Conservation (phyloP, 2,329 filamentous ascomycete genomes). For the Nemania sp. region DNA sequence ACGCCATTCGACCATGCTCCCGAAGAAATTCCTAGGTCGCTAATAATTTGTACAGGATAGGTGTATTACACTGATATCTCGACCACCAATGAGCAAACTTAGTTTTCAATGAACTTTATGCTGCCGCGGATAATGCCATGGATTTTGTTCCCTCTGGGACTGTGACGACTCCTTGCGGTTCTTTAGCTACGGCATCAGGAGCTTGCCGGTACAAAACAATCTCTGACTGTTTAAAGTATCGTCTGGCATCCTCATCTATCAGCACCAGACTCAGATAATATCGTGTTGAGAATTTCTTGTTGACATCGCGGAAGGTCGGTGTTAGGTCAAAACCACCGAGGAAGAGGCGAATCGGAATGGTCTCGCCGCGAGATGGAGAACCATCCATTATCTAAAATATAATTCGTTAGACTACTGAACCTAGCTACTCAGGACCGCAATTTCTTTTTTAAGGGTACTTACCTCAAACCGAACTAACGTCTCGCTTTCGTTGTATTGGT, state of each 20-base stretch:
- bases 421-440: background rate
- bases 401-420: slow-evolving; percentile 23
- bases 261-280: slow-evolving; percentile 97
- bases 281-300: slow-evolving; percentile 99
- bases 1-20: slow-evolving; percentile 49
- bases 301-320: slow-evolving; percentile 98
- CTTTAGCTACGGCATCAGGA: slow-evolving; percentile 64
- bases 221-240: slow-evolving; percentile 99
- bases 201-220: slow-evolving; percentile 94
- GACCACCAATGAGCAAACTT: slow-evolving; percentile 19
- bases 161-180: slow-evolving; percentile 60
- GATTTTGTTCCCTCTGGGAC: slow-evolving; percentile 52
- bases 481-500: slow-evolving; percentile 99
- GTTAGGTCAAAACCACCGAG: slow-evolving; percentile 97
- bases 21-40: slow-evolving; percentile 37
- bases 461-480: slow-evolving; percentile 97
- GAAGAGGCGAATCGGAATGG: slow-evolving; percentile 96
- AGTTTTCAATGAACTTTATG: slow-evolving; percentile 32
- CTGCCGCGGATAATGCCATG: slow-evolving; percentile 44
- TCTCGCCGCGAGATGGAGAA: slow-evolving; percentile 93
- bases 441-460: slow-evolving; percentile 38
- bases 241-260: slow-evolving; percentile 95
- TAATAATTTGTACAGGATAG: slow-evolving; percentile 46
- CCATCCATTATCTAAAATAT: slow-evolving; percentile 92
- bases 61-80: slow-evolving; percentile 19